A percentile compares a stretch with the other conserved stretches of the same genome.
These are phyloP conservation scores for Tuber melanosporum DNA, from an alignment of 495 filamentous ascomycete species.

Conservation along the genomic window DNA sequence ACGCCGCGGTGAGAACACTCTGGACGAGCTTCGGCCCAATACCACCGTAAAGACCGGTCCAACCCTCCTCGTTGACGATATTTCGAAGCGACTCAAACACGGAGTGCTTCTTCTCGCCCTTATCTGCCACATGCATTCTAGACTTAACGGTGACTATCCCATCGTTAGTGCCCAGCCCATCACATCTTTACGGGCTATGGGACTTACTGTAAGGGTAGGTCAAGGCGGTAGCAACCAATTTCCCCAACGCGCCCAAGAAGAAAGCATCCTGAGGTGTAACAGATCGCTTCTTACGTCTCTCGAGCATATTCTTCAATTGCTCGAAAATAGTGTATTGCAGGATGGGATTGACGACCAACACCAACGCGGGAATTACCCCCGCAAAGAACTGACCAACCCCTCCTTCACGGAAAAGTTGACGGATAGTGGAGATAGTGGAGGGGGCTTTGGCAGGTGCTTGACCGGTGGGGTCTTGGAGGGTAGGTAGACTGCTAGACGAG, in stretches of 20 bases:
- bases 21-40: conserved; percentile 94
- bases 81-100: conserved; percentile 66
- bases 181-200: not conserved
- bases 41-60: conserved; percentile 86
- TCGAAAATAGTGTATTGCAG: conserved; percentile 98
- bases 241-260: conserved; percentile 83
- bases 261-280: conserved; percentile 84
- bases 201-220: conserved; percentile 86
- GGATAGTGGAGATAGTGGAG: conserved; percentile 70
- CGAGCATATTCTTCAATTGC: conserved; percentile 77
- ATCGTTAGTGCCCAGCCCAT: not conserved
- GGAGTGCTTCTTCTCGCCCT: conserved; percentile 56
- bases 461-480: conserved; percentile 36
- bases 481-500: conserved; percentile 22
- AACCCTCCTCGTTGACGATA: conserved; percentile 83
- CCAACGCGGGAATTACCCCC: conserved; percentile 83
- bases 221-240: conserved; percentile 83
- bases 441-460: conserved; percentile 48
- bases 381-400: conserved; percentile 79
- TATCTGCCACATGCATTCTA: conserved; percentile 82
- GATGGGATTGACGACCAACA: conserved; percentile 95
- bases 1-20: conserved; percentile 91
- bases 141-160: conserved; percentile 70
- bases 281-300: conserved; percentile 54
- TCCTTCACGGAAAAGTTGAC: conserved; percentile 69